Conservation (phyloP, 768 basidiomycete species). For the Tricholoma sp. region DNA sequence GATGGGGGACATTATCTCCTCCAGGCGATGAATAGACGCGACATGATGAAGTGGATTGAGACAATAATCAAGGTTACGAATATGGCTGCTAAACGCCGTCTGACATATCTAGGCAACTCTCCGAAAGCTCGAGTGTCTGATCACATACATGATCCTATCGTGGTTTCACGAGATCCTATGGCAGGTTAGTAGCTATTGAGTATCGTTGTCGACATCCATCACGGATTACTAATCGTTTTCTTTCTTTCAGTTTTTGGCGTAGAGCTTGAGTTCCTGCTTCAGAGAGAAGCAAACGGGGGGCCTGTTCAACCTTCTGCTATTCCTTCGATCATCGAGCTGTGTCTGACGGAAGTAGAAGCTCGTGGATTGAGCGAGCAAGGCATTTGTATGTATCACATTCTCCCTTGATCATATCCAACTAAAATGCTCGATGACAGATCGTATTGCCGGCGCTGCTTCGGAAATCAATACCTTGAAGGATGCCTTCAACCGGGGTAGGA, state of each 20-base stretch:
- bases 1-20: slow-evolving; percentile 82
- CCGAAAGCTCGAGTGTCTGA: slow-evolving; percentile 73
- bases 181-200: slow-evolving; percentile 48
- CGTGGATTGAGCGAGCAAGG: slow-evolving; percentile 80
- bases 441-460: slow-evolving; percentile 71
- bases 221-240: slow-evolving; percentile 4
- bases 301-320: slow-evolving; percentile 52
- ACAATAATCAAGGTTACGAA: slow-evolving; percentile 68
- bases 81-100: slow-evolving; percentile 67
- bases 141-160: slow-evolving; percentile 60
- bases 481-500: slow-evolving; percentile 65
- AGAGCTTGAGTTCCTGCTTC: slow-evolving; percentile 62
- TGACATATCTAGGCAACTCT: slow-evolving; percentile 75
- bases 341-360: slow-evolving; percentile 64
- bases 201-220: neutral
- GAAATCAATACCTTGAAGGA: slow-evolving; percentile 70
- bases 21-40: slow-evolving; percentile 65
- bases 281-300: slow-evolving; percentile 53
- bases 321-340: slow-evolving; percentile 61
- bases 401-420: neutral
- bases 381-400: slow-evolving; percentile 53
- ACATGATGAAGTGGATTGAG: slow-evolving; percentile 76
- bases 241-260: slow-evolving; percentile 62
- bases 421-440: slow-evolving; percentile 42
- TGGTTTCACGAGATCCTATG: slow-evolving; percentile 63